Evolutionary conservation across 192 early-diverging fungal genomes (phyloP).

Genomic region (Spinellus fusiger): DNA sequence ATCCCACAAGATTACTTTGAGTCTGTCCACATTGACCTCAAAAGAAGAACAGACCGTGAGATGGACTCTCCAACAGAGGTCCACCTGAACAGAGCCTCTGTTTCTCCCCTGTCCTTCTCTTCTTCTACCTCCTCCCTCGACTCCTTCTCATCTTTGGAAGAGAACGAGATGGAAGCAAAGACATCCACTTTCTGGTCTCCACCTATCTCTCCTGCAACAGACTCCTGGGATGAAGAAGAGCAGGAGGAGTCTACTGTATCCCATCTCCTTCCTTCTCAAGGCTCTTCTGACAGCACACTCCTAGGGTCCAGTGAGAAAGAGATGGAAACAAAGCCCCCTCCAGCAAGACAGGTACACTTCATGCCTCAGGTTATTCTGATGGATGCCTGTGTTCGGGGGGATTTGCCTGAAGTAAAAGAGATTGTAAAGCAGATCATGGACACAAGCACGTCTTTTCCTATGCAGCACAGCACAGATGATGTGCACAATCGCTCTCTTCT

Average conservation of each 20-base stretch:
- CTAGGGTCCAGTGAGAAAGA: too few relatives aligned
- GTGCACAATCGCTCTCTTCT: constrained; percentile 1
- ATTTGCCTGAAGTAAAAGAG: constrained; percentile 4
- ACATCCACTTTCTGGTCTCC: neutral
- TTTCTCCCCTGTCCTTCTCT: constrained; percentile 7
- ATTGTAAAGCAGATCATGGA: neutral
- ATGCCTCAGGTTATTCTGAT: constrained; percentile 7
- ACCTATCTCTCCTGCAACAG: neutral
- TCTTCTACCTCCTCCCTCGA: constrained; percentile 3
- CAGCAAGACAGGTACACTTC: constrained; percentile 8
- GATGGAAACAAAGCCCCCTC: neutral
- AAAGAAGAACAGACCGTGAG: neutral
- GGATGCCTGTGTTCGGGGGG: constrained; percentile 11
- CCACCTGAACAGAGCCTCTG: neutral
- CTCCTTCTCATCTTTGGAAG: constrained; percentile 9
- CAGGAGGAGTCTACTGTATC: neutral
- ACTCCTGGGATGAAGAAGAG: neutral
- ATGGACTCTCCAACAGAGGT: neutral
- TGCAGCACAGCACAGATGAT: neutral
- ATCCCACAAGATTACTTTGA: neutral
- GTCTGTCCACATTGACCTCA: neutral
- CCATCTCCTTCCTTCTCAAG: too few relatives aligned
- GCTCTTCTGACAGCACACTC: too few relatives aligned
- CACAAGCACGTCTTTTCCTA: neutral
- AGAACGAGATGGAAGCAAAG: neutral